Evolutionary conservation across 768 basidiomycete genomes (phyloP).

Genomic region (Daedaleopsis sinensis): DNA sequence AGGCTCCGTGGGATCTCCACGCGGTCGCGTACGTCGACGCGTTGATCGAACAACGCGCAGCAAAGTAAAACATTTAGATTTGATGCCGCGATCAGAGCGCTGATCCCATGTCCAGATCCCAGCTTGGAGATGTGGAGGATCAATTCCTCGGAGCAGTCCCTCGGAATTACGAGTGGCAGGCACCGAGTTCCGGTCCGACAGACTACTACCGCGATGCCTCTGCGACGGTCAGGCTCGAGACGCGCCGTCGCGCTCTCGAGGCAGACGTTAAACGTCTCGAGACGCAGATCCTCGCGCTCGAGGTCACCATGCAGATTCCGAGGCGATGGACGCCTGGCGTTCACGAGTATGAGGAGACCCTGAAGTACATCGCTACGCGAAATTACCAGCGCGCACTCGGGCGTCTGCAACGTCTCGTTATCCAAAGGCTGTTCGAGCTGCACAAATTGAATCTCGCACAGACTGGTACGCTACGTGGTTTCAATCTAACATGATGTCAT

Average conservation of each 20-base stretch:
- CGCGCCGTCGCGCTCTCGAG: constrained; percentile 21
- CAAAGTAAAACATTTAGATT: background rate
- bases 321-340: constrained; percentile 29
- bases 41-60: constrained; percentile 22
- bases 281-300: constrained; percentile 26
- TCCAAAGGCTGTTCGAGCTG: constrained; percentile 42
- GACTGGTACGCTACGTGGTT: too few species aligned
- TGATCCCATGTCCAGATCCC: background rate
- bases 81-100: background rate
- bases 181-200: background rate
- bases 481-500: too few species aligned
- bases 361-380: constrained; percentile 20
- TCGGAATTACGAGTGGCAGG: constrained; percentile 2
- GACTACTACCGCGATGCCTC: constrained; percentile 17
- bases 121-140: background rate
- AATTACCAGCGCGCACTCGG: constrained; percentile 36
- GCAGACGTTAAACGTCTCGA: constrained; percentile 21
- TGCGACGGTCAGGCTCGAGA: constrained; percentile 30
- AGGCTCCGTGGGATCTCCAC: constrained; percentile 31
- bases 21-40: constrained; percentile 38
- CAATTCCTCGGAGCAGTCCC: constrained; percentile 2
- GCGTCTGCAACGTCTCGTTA: constrained; percentile 36
- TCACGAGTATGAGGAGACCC: constrained; percentile 27
- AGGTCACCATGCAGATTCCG: constrained; percentile 9
- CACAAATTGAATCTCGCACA: constrained; percentile 39